phyloP scores from a whole-genome alignment of 2,329 filamentous ascomycete genomes.

The Fusarium marasasianum region DNA sequence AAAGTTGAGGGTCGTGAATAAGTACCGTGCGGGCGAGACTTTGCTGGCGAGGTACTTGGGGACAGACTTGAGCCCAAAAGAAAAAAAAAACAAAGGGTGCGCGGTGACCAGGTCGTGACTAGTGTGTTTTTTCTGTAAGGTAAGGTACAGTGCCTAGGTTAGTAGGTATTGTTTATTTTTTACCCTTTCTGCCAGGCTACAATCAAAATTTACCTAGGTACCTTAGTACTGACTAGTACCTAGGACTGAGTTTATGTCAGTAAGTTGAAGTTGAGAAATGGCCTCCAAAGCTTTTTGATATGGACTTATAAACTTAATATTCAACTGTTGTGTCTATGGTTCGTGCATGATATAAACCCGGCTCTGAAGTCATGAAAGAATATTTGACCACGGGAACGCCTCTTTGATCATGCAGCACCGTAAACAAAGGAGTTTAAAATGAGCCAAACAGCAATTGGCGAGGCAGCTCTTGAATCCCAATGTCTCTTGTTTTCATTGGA shows the following conservation, averaged over 20 bases:
- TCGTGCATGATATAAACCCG: not conserved
- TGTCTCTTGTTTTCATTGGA: not conserved
- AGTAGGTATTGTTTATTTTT: not conserved
- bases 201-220: not conserved
- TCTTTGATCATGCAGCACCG: not conserved
- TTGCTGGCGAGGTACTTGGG: conserved; percentile 22
- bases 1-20: conserved; percentile 24
- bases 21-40: conserved; percentile 1
- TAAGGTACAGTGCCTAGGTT: not conserved
- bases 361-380: not conserved
- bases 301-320: not conserved
- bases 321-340: not conserved
- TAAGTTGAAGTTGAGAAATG: not conserved
- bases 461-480: not conserved
- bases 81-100: conserved; percentile 36
- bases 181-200: not conserved
- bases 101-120: conserved; percentile 23
- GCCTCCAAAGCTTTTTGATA: not conserved
- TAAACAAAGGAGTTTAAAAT: not conserved
- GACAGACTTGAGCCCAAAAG: conserved; percentile 21
- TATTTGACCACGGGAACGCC: not conserved
- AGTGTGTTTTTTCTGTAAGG: conserved; percentile 26
- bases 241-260: not conserved
- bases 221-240: too few relatives aligned
- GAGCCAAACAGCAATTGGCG: conserved; percentile 1